phyloP scores from a whole-genome alignment of 345 rosid species.

The Lepidium sativum region DNA sequence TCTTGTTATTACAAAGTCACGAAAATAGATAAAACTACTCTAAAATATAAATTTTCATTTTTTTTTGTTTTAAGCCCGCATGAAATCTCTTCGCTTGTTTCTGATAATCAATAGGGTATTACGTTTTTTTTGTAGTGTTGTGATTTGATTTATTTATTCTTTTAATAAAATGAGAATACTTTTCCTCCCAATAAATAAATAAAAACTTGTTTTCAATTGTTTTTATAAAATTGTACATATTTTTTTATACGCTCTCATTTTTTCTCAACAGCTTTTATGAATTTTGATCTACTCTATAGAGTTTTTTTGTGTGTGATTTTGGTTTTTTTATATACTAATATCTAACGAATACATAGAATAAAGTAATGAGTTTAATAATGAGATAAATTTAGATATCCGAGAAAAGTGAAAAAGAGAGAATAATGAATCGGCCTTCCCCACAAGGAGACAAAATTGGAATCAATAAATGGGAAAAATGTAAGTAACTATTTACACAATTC shows the following conservation, averaged over 20 bases:
- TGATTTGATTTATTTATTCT: too few relatives aligned
- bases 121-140: too few relatives aligned
- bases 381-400: constrained; percentile 14
- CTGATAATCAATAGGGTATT: too few relatives aligned
- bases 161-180: too few relatives aligned
- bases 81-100: too few relatives aligned
- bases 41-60: too few relatives aligned
- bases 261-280: too few relatives aligned
- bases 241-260: too few relatives aligned
- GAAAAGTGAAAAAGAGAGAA: neutral
- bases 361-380: neutral
- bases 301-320: neutral
- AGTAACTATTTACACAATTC: neutral
- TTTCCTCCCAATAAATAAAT: too few relatives aligned
- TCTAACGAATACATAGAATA: neutral
- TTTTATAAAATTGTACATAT: neutral
- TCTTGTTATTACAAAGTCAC: too few relatives aligned
- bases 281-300: neutral
- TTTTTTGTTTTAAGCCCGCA: too few relatives aligned
- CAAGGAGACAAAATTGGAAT: constrained; percentile 21
- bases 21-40: too few relatives aligned
- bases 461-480: constrained; percentile 6
- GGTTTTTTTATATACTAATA: neutral
- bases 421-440: constrained; percentile 23
- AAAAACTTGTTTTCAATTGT: neutral